Base-by-base conservation (phyloP, 352 stramenopile genomes). In the Nothophytophthora sp. region DNA sequence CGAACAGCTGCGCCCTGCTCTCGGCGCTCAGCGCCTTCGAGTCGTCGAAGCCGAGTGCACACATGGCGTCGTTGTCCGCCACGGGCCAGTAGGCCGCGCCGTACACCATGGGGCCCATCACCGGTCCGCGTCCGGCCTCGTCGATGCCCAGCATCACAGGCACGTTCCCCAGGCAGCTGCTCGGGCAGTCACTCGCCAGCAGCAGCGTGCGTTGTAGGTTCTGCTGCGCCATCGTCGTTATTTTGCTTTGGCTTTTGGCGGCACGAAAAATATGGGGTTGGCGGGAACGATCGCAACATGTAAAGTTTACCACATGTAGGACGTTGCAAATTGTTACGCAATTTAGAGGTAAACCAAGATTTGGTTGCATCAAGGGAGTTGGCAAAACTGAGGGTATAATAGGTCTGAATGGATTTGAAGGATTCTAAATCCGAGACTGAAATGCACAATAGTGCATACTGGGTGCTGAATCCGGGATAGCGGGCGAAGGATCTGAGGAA, bases 31-130 rank as follows among this genome's bases (percentile, higher is more conserved):
- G 52, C 53, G 85, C 82, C 71, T 99, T 98, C 20, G 95, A 98
- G 79, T 99, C 96, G 57, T 98, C 90, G 50, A 98, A 98, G 39
- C 82, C 92, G 49, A 90, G 68, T 1, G 84, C 76, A 49, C 71
- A 70, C 74, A 98, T 97, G 33, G 62, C 60, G 36, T 76, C 66
- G 78, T 89, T 68, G 50, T 81, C 59, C 42, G 53, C 47, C 32
- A 90, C 61, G 16, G 77, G 70, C 93, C 94, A 98, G 66, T 96
- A 98, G 24, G 93, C 92, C 5, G 83, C 81, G 24, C 82, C 92
- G 63, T 98, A 99, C 4, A 97, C 91, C 93, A 99, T 98, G 10
- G 94, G 92, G 12, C 96, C 96, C 50, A 99, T 86, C 4, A 98
- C 93, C 0, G 88, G 92, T 12, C 96, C 96, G 25, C 96, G 77